Base-by-base conservation (phyloP, 1,284 basidiomycete genomes). In the Austroboletus novae-zelandiae region DNA sequence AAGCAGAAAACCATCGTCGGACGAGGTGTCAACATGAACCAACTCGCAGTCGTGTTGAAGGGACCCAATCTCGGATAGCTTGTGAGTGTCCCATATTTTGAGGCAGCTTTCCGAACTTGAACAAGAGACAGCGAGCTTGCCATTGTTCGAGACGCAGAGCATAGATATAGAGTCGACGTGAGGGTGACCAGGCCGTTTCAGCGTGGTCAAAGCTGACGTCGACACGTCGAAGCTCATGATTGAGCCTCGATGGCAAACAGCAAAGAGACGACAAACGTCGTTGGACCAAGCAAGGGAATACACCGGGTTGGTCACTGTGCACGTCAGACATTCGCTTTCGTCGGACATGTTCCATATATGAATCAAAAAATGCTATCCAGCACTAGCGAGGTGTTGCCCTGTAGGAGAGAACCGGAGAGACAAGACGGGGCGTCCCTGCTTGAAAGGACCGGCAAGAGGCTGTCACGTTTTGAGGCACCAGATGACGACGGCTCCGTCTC, bases 81-180 rank as follows among this genome's bases (percentile, higher is more conserved):
- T 43, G 5, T 41, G 44, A 13, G 32, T 32, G 42, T 62, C 57
- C 61, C 57, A 59, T 17, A 64, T 40, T 40, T 52, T 61, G 50
- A 54, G 9, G 9, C 5, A 43, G 42, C 29, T 34, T 32, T 57
- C 57, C n/a, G 51, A 63, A 11, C 23, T 39, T 5, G 51, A 61
- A 20, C 50, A 54, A 37, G 61, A 61, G n/a, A 55, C 8, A 9
- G 62, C 44, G 37, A 61, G 62, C 35, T 50, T 64, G 39, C 57
- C 59, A 9, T 52, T 61, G 40, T 46, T 60, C 17, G 59, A 64
- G 37, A 60, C 25, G 17, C 43, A 27, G 15, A 61, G 57, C 2
- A 51, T 48, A 14, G 50, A 23, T 41, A 23, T 41, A 15, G 39
- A 44, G n/a, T 61, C 61, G 2, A 10, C 29, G 37, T 60, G 56